phyloP scores from a whole-genome alignment of 2,329 filamentous ascomycete species.

The Fusarium burgessii region DNA sequence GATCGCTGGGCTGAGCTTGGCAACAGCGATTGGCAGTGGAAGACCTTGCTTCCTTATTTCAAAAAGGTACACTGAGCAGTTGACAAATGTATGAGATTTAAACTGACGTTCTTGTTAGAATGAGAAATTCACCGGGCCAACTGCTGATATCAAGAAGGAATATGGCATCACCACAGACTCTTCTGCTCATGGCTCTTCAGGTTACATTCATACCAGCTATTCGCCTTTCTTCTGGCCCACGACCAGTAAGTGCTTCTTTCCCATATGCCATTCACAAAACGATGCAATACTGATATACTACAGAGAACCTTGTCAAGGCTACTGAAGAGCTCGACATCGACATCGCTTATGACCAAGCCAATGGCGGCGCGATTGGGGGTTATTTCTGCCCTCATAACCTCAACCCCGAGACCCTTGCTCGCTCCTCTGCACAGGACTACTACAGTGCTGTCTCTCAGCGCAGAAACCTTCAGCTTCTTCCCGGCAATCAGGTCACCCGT shows the following conservation, averaged over 20 bases:
- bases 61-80: conserved; percentile 51
- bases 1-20: conserved; percentile 61
- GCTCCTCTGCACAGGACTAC: conserved; percentile 39
- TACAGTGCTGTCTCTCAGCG: conserved; percentile 21
- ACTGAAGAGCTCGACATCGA: conserved; percentile 25
- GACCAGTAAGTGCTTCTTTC: conserved; percentile 25
- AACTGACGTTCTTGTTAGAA: conserved; percentile 17
- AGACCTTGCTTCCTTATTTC: conserved; percentile 57
- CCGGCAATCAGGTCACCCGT: conserved; percentile 35
- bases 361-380: conserved; percentile 34
- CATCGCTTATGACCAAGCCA: conserved; percentile 32
- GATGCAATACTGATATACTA: neutral
- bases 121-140: conserved; percentile 32
- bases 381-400: conserved; percentile 38
- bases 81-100: rapidly evolving
- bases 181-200: conserved; percentile 26
- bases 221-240: conserved; percentile 44
- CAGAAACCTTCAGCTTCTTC: conserved; percentile 28
- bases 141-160: conserved; percentile 18
- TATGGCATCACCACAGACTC: conserved; percentile 34
- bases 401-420: conserved; percentile 21
- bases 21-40: conserved; percentile 56
- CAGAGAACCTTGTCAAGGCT: conserved; percentile 34
- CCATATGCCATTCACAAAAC: rapidly evolving
- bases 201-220: conserved; percentile 36